Base-by-base conservation (phyloP, 768 basidiomycete species). In the Sporobolomyces phaffii region DNA sequence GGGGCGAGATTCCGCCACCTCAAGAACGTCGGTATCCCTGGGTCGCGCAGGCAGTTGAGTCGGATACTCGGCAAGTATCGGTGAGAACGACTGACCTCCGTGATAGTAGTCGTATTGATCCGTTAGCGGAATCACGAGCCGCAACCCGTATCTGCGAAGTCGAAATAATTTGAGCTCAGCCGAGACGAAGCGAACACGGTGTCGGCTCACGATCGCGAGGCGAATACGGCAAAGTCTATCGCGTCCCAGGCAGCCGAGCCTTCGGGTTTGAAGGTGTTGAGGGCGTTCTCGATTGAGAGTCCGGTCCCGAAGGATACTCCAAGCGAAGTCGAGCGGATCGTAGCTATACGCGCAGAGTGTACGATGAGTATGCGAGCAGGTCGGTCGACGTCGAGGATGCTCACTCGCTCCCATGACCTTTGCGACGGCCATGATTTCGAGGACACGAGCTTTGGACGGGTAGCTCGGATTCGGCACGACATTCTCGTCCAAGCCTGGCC, bases 301-400 rank as follows among this genome's bases (percentile, higher is more conserved):
- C 72, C 71, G 20, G 75, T 74, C 5, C 78, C 78, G 36, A 75
- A 65, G 9, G 74, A 75, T 14, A 77, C 68, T 29, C 77, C 78
- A 10, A 78, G 70, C 13, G 76, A 76, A 29, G 76, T 75, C 8
- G 74, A 70, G 29, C 78, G 75, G 33, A 78, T 63, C 3, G 74
- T 70, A 2, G 75, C 69, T 70, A 56, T 15, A 20, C 22, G n/a
- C 31, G 47, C 5, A 2, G 10, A n/a, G 5, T n/a, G n/a, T n/a
- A n/a, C n/a, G n/a, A n/a, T n/a, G n/a, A n/a, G n/a, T n/a, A n/a
- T n/a, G n/a, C n/a, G n/a, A n/a, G n/a, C n/a, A n/a, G n/a, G n/a
- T n/a, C n/a, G n/a, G n/a, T n/a, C n/a, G n/a, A n/a, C n/a, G 24
- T 11, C 33, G 31, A 38, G 41, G 29, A 22, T 57, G 51, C 69